Base-by-base conservation (phyloP, 2,329 filamentous ascomycete genomes). In the Leptosphaerulina australis region DNA sequence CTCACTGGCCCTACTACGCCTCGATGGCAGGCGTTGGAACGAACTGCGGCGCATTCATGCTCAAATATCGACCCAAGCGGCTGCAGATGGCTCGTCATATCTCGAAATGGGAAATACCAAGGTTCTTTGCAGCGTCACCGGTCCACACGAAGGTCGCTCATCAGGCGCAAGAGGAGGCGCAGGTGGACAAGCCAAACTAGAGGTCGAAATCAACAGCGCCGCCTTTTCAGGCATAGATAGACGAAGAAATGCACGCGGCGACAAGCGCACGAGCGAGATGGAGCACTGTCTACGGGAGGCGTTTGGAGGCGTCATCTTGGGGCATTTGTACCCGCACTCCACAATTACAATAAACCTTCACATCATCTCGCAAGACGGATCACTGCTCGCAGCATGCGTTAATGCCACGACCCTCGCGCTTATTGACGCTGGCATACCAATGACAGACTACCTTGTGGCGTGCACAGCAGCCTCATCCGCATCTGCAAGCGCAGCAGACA, bases 31-130 rank as follows among this genome's bases (percentile, higher is more conserved):
- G 54, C 86, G 94, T 64, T 99, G 94, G 94, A 97, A 99, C 77
- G 94, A 99, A 74, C 84, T 99, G 29, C 91, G 94, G 21, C 86
- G 90, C 6, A 83, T 96, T 40, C 86, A 91, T 68, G 93, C 89
- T 37, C 90, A 95, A 75, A 91, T 99, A 69, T 89, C 88, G 55
- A 97, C 91, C 1, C 94, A 97, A 74, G 88, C 92, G 53, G 88
- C 92, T 39, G 91, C 92, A 46, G 94, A 97, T 64, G 94, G 94
- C 26, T 96, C 90, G 34, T 90, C 88, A 55, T 96, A 96, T 75
- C 85, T 97, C 51, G 91, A 96, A 71, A 96, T 96, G 87, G 94
- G 94, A 64, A 96, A 97, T 76, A 99, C 94, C 17, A 94, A 96
- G 71, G 88, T 99, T 62, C 90, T 97, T 76, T 97, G 93, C 75